Evolutionary conservation across 768 basidiomycete genomes (phyloP), one percentile per base, ranked within the genome.

Genomic region (Leccinellum albellum): DNA sequence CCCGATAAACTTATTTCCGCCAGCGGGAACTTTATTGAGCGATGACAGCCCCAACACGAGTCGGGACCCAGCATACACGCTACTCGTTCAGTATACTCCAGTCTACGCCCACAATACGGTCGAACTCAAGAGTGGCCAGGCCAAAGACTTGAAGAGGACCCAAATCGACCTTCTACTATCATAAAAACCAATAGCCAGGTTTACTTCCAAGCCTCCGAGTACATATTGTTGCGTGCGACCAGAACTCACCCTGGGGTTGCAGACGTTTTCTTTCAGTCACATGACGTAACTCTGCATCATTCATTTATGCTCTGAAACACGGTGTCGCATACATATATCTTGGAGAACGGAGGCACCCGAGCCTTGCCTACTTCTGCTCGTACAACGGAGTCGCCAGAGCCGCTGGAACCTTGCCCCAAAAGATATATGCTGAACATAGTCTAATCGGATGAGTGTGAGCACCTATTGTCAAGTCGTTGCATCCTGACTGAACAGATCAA

Each of bases 391-490:
- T n/a, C 29, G 13, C 15, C 9, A 28, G 24, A 10, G 37, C 17
- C 7, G 35, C n/a, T 32, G 37, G 29, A 24, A 28, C 20, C 24
- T n/a, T 8, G 4, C 21, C 46, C 47, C 24, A 15, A 55, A 51
- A 50, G 10, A 21, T 17, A 29, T 24, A 45, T 3, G 20, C 31
- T 14, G 47, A 10, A 21, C 29, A 21, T 10, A 47, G n/a, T 20
- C 28, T 40, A 31, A 40, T 32, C 23, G 46, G 31, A 66, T 67
- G 65, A 67, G 35, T 23, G 65, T 66, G 57, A 62, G 65, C 40
- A 45, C 3, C 33, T 24, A 6, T 32, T 48, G 37, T 44, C 15
- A 37, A 9, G 9, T 42, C 6, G 47, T 31, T 40, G 13, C 3
- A 31, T n/a, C 37, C 40, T 21, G 33, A 24, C 53, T 58, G 29